phyloP scores from a whole-genome alignment of 371 early-diverging fungal species.

The Dichotomocladium elegans region DNA sequence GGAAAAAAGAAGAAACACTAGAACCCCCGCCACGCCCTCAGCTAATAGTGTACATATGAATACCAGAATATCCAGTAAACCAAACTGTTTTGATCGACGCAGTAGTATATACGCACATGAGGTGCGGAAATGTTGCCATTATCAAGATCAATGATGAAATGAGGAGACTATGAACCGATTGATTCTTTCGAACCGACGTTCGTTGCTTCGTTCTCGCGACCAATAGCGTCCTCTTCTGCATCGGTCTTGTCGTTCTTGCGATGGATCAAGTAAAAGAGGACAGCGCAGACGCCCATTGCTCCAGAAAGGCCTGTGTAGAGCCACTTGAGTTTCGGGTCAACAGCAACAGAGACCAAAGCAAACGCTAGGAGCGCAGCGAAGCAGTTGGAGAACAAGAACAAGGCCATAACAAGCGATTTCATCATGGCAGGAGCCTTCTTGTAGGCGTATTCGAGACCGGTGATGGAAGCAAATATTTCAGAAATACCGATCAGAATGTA shows the following conservation, averaged over 20 bases:
- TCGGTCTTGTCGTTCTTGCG: conserved; percentile 15
- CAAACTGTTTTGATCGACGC: too few species aligned
- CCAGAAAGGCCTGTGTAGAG: conserved; percentile 52
- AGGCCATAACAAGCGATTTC: conserved; percentile 73
- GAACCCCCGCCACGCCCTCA: too few species aligned
- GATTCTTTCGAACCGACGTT: too few species aligned
- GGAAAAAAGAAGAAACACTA: too few species aligned
- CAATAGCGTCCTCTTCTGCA: conserved; percentile 22
- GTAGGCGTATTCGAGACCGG: conserved; percentile 79
- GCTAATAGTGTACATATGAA: too few species aligned
- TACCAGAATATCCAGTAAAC: too few species aligned
- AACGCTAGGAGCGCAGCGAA: conserved; percentile 64
- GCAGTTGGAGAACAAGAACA: conserved; percentile 70
- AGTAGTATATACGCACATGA: too few species aligned
- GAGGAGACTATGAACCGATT: too few species aligned
- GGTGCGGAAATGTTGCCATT: too few species aligned
- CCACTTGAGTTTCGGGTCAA: conserved; percentile 64
- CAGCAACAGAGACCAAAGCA: conserved; percentile 61
- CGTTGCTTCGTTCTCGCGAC: conserved; percentile 8
- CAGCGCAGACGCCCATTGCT: conserved; percentile 14
- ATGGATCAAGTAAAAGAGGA: conserved; percentile 20
- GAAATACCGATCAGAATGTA: conserved; percentile 65
- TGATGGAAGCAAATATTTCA: conserved; percentile 71
- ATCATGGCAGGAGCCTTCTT: conserved; percentile 68
- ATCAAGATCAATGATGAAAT: too few species aligned